These are phyloP conservation scores for Gracilaria gracilis DNA, from an alignment of 23 red algal species.

Conservation along the genomic window DNA sequence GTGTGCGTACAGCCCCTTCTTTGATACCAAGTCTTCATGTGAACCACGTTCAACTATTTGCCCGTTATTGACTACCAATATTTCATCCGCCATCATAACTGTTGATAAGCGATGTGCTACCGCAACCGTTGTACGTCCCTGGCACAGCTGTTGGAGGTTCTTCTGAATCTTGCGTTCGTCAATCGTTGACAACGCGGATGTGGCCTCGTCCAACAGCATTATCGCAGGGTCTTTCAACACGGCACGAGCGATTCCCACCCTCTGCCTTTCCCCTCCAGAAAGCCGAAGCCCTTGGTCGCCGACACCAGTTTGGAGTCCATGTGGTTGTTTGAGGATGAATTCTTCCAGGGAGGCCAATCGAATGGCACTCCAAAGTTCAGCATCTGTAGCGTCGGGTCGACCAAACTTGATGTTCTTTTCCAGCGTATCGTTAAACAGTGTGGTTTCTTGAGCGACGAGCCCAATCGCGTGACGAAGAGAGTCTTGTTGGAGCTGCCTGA, in stretches of 20 bases:
- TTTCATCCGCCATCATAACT: constrained; percentile 86
- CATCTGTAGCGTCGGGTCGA: constrained; percentile 44
- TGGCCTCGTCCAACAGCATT: constrained; percentile 86
- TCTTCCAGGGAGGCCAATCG: constrained; percentile 69
- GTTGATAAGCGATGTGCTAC: constrained; percentile 93
- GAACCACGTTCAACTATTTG: constrained; percentile 76
- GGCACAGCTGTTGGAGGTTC: constrained; percentile 66
- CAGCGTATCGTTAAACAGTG: constrained; percentile 84
- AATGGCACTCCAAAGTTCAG: constrained; percentile 69
- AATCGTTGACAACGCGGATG: constrained; percentile 81
- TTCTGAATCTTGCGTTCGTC: constrained; percentile 90
- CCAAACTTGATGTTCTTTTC: constrained; percentile 90
- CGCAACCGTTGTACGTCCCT: constrained; percentile 79
- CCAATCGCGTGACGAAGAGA: constrained; percentile 79
- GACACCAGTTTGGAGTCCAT: constrained; percentile 72
- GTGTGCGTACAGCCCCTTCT: constrained; percentile 41
- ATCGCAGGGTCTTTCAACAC: constrained; percentile 86
- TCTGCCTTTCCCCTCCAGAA: constrained; percentile 84
- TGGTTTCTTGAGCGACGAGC: constrained; percentile 84
- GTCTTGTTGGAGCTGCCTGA: constrained; percentile 69
- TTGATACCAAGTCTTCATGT: constrained; percentile 55
- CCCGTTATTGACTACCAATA: constrained; percentile 81
- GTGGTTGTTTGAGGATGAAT: constrained; percentile 70
- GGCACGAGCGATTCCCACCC: constrained; percentile 87
- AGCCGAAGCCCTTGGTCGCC: constrained; percentile 86